Evolutionary conservation across 441 rosid genomes (phyloP), one percentile per base, ranked within the genome.

Genomic region (Raphanus hybrid): DNA sequence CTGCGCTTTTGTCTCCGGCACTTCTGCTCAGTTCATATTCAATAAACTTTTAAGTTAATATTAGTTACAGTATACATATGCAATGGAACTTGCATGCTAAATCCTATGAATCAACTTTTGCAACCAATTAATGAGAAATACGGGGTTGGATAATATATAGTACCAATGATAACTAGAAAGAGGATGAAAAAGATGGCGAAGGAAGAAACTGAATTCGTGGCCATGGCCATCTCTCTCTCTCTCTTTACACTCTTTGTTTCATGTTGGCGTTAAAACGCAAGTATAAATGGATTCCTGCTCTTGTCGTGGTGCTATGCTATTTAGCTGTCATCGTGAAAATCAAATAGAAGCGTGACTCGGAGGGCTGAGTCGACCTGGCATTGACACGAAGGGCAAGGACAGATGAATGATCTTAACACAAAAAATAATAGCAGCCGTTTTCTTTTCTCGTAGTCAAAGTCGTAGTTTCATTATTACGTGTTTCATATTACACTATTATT

Each of bases 1-100:
- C 3, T 73, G 70, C 6, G 75, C 82, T 68, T 78, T 52, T 54
- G 63, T 78, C 78, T 73, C 70, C 4, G 74, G 74, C 41, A 78
- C 65, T 0, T 73, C 70, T 78, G 41, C 11, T 54, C 26, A 54
- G 3, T 54, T 7, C 26, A 54, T 16, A 7, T 7, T 16, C 16
- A 9, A 54, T 1, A 54, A 54, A 54, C 8, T 20, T 20, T 54
- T 18, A 20, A 55, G 60, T 3, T 18, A 8, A 55, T 5, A 29
- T 0, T 5, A 5, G 5, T 34, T 34, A 6, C 39, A 34, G 5
- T 34, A 84, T 5, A 34, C 39, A 34, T 34, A 34, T 34, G 39
- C 6, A 34, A 34, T n/a, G 7, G 11, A 16, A 5, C 34, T 29
- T 29, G 34, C 34, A 29, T 29, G 34, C 34, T 3, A 29, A 29